A percentile compares a stretch with the other conserved stretches of the same genome.
Conservation (phyloP, 2,329 filamentous ascomycete genomes). For the Penicillium sp. region DNA sequence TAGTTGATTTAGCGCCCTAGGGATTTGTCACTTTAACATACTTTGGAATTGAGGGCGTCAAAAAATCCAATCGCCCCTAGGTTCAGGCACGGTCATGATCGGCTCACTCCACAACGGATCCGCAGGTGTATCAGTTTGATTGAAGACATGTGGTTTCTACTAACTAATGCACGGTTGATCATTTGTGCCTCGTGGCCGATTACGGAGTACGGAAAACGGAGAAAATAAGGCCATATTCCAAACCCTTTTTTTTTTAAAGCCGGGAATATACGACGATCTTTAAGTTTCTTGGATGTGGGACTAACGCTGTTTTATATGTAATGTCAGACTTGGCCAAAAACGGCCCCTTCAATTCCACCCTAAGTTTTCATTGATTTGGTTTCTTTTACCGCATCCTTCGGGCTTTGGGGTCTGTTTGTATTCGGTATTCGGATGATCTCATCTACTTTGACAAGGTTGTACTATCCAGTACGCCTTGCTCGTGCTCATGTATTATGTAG, state of each 20-base stretch:
- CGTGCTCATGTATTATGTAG: background rate
- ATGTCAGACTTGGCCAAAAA: background rate
- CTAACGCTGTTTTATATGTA: background rate
- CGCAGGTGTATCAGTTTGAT: constrained; percentile 1
- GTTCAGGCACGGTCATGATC: constrained; percentile 1
- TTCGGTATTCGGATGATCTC: background rate
- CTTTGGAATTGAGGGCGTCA: background rate
- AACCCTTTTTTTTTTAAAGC: too few species aligned
- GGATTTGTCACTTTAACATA: constrained; percentile 1
- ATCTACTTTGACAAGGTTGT: background rate
- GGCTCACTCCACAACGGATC: constrained; percentile 7
- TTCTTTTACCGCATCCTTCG: background rate
- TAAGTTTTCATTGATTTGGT: background rate
- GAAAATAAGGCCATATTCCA: background rate
- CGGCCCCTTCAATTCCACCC: background rate
- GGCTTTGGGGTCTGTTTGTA: background rate
- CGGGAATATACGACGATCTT: background rate
- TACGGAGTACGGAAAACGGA: background rate
- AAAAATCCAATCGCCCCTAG: constrained; percentile 2
- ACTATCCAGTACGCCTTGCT: background rate
- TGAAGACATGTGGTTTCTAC: constrained; percentile 1
- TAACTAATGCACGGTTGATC: background rate
- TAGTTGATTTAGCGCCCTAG: background rate
- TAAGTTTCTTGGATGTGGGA: background rate
- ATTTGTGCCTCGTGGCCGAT: background rate